Conservation (phyloP, 2,329 filamentous ascomycete species). For the Dothistroma pini region DNA sequence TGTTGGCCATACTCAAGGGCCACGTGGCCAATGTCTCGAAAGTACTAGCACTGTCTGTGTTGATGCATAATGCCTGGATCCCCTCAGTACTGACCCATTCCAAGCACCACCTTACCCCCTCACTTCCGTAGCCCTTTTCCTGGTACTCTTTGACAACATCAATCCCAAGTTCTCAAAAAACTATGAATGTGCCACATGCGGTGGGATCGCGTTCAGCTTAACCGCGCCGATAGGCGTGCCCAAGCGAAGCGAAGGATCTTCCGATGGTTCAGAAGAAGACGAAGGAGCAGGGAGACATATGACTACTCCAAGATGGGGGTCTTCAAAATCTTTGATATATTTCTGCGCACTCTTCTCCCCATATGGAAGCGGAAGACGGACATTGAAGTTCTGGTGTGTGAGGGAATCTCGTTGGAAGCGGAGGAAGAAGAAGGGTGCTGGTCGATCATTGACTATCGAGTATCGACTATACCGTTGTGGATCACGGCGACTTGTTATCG, state of each 20-base stretch:
- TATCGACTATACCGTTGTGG: not conserved
- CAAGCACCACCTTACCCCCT: constrained; percentile 2
- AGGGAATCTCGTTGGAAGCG: constrained; percentile 18
- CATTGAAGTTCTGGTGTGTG: constrained; percentile 17
- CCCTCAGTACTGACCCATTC: constrained; percentile 3
- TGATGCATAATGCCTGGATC: too few species aligned
- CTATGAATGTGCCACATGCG: not conserved
- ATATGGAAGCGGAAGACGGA: constrained; percentile 31
- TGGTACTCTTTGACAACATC: constrained; percentile 1
- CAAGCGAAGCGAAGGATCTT: too few species aligned
- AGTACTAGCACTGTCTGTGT: too few species aligned
- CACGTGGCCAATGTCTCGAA: too few species aligned
- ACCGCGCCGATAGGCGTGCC: not conserved
- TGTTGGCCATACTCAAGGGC: too few species aligned
- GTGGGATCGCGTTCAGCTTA: not conserved
- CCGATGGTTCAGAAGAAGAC: too few species aligned
- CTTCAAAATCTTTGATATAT: constrained; percentile 22
- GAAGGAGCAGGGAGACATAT: constrained; percentile 5
- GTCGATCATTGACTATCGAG: not conserved
- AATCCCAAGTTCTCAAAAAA: constrained; percentile 1
- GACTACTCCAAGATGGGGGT: constrained; percentile 20
- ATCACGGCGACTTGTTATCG: not conserved
- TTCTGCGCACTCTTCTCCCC: constrained; percentile 29
- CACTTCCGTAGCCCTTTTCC: constrained; percentile 3
- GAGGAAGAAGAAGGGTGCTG: constrained; percentile 24